Evolutionary conservation across 768 basidiomycete species (phyloP).

Genomic region (Chalciporus sphaerocephalus): DNA sequence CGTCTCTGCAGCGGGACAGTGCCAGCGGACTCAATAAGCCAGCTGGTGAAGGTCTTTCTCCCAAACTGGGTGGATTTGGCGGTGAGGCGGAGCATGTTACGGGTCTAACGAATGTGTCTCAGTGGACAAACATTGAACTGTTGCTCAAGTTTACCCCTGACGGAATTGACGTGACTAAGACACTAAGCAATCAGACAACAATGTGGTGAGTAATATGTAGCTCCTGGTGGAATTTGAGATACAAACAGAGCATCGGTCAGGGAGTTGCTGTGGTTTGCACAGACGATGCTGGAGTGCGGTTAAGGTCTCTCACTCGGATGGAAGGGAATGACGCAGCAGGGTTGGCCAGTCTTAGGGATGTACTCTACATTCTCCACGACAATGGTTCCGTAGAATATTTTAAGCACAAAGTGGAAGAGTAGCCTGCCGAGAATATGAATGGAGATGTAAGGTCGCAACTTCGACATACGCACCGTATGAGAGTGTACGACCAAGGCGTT

Average conservation of each 20-base stretch:
- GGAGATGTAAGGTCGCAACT: not conserved
- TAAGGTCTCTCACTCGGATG: not conserved
- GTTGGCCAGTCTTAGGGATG: constrained; percentile 67
- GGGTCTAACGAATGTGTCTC: constrained; percentile 42
- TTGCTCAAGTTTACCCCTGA: constrained; percentile 43
- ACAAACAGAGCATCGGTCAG: constrained; percentile 82
- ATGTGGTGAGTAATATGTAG: not conserved
- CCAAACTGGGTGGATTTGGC: constrained; percentile 89
- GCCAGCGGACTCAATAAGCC: constrained; percentile 86
- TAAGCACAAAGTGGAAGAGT: constrained; percentile 78
- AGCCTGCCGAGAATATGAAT: constrained; percentile 37
- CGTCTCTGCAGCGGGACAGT: constrained; percentile 78
- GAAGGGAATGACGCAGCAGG: constrained; percentile 54
- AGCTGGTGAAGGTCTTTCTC: constrained; percentile 76
- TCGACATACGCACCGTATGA: constrained; percentile 51
- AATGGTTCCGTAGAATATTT: constrained; percentile 87
- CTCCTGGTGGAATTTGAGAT: not conserved
- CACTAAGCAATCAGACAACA: constrained; percentile 34
- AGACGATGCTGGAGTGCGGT: constrained; percentile 59
- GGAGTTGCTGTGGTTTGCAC: constrained; percentile 83
- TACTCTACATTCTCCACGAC: constrained; percentile 74
- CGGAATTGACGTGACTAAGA: constrained; percentile 73
- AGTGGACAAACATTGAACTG: constrained; percentile 2
- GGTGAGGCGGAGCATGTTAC: constrained; percentile 78
- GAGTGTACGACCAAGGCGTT: constrained; percentile 59